Conservation (phyloP, 345 rosid genomes). For the Melastoma malabathricum region DNA sequence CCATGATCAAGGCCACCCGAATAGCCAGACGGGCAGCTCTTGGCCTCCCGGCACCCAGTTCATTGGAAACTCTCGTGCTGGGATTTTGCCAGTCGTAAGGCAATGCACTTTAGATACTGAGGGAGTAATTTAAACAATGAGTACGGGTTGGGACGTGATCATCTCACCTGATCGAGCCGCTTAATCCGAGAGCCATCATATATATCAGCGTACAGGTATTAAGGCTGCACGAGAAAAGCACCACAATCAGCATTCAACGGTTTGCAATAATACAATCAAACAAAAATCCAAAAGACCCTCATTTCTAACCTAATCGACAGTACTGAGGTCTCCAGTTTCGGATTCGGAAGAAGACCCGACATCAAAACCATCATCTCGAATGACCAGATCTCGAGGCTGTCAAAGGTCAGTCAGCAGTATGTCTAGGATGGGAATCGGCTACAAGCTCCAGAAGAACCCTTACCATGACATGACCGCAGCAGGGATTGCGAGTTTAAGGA, state of each 20-base stretch:
- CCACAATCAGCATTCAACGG: neutral
- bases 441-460: neutral
- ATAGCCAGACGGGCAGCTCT: slow-evolving; percentile 6
- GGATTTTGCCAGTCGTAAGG: neutral
- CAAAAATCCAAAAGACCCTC: neutral
- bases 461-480: slow-evolving; percentile 37
- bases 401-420: no score
- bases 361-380: slow-evolving; percentile 11
- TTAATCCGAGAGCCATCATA: slow-evolving; percentile 54
- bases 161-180: slow-evolving; percentile 49
- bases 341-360: slow-evolving; percentile 11
- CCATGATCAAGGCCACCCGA: slow-evolving; percentile 4
- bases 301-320: slow-evolving; percentile 6
- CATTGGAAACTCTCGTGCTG: slow-evolving; percentile 20
- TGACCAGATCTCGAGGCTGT: slow-evolving; percentile 13
- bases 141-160: neutral
- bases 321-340: slow-evolving; percentile 10
- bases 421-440: no score
- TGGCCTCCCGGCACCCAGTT: slow-evolving; percentile 16
- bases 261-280: neutral
- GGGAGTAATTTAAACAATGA: neutral
- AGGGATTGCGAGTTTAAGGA: slow-evolving; percentile 22
- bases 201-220: slow-evolving; percentile 56
- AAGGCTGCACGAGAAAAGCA: slow-evolving; percentile 28
- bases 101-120: neutral